Percentiles rank a stretch among this genome's conserved stretches.
These are phyloP conservation scores for Alloascoidea africana DNA, from an alignment of 805 yeast genomes.

Conservation along the genomic window DNA sequence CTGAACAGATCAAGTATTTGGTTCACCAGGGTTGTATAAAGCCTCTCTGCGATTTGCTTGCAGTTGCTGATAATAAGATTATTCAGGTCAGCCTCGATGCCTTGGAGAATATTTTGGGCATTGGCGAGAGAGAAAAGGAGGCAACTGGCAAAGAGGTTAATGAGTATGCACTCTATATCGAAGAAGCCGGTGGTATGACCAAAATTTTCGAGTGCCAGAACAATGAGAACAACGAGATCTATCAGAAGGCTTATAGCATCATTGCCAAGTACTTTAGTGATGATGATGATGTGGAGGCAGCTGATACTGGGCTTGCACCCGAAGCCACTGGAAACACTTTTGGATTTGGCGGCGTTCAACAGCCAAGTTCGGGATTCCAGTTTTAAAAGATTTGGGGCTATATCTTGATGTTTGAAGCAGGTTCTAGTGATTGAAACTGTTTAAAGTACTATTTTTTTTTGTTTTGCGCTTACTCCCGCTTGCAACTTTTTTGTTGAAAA, in stretches of 20 bases:
- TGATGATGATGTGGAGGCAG: conserved; percentile 53
- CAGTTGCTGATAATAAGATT: conserved; percentile 79
- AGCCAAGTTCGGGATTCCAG: too few species aligned
- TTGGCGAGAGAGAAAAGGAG: conserved; percentile 89
- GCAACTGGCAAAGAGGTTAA: conserved; percentile 52
- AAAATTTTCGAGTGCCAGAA: conserved; percentile 87
- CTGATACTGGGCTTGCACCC: conserved; percentile 45
- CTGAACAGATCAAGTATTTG: conserved; percentile 86
- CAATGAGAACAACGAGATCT: conserved; percentile 83
- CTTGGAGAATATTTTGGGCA: conserved; percentile 80
- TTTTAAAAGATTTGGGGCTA: too few species aligned
- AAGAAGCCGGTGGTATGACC: conserved; percentile 98
- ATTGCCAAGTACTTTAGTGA: conserved; percentile 86
- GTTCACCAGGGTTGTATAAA: conserved; percentile 94
- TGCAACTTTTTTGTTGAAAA: too few species aligned
- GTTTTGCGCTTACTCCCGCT: too few species aligned
- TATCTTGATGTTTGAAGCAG: too few species aligned
- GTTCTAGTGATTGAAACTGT: too few species aligned
- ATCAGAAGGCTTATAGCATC: conserved; percentile 78
- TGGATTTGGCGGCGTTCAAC: conserved; percentile 85
- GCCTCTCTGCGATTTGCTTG: conserved; percentile 86
- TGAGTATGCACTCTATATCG: conserved; percentile 82
- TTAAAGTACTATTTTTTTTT: too few species aligned
- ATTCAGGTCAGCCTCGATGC: conserved; percentile 94
- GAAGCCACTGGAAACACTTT: conserved; percentile 70